Percentiles rank a stretch among this genome's conserved stretches.
These are phyloP conservation scores for Phylloporus arenicola DNA, from an alignment of 768 basidiomycete species.

Conservation along the genomic window DNA sequence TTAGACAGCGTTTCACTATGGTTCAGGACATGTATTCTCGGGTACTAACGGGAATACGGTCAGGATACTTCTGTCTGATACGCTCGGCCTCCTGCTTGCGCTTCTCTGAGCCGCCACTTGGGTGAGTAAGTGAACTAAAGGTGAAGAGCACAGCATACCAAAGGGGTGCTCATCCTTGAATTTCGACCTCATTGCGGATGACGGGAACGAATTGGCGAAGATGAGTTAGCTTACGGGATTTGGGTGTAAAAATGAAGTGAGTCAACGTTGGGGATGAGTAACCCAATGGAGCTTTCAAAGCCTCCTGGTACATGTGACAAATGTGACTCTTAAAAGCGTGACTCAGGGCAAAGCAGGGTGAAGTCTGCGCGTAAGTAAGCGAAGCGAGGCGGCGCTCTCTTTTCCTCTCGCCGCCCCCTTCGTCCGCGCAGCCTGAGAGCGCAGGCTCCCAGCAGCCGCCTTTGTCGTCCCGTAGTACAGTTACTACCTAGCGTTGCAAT, in stretches of 20 bases:
- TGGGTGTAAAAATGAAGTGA: constrained; percentile 12
- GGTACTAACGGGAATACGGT: constrained; percentile 85
- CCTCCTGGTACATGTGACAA: constrained; percentile 32
- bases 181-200: constrained; percentile 73
- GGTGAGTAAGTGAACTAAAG: constrained; percentile 32
- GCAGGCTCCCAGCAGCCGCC: too few species aligned
- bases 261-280: constrained; percentile 24
- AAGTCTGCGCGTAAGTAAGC: too few species aligned
- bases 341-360: too few species aligned
- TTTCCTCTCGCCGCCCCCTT: too few species aligned
- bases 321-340: constrained; percentile 24
- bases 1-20: constrained; percentile 6
- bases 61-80: constrained; percentile 97
- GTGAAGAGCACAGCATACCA: constrained; percentile 46
- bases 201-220: constrained; percentile 1
- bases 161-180: constrained; percentile 99
- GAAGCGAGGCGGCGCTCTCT: too few species aligned
- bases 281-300: constrained; percentile 25
- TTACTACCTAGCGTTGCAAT: too few species aligned
- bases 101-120: constrained; percentile 62
- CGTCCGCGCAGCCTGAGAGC: too few species aligned
- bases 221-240: constrained; percentile 3
- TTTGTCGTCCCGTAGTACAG: too few species aligned
- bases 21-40: constrained; percentile 3
- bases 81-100: constrained; percentile 99